Evolutionary conservation across 2,329 filamentous ascomycete genomes (phyloP).

Genomic region (Corinectria fuckeliana): DNA sequence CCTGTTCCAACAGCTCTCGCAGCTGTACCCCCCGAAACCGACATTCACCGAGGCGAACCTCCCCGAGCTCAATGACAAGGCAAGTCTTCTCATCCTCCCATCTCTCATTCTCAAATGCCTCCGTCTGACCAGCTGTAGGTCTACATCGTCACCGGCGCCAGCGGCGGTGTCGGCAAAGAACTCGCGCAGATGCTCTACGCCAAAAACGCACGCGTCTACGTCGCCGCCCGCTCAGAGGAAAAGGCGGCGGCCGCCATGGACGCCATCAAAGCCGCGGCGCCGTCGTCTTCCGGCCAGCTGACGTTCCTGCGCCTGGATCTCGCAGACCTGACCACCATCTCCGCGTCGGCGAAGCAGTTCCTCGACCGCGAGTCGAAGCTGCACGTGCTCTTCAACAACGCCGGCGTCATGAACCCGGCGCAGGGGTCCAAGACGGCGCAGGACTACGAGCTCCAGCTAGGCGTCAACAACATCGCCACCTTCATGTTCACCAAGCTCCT

Average conservation of each 20-base stretch:
- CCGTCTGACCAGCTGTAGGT: slow-evolving; percentile 41
- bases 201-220: slow-evolving; percentile 60
- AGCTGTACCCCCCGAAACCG: background rate
- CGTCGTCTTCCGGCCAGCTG: slow-evolving; percentile 47
- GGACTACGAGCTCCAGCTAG: slow-evolving; percentile 50
- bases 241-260: slow-evolving; percentile 53
- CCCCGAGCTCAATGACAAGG: slow-evolving; percentile 9
- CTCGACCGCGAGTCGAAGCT: slow-evolving; percentile 35
- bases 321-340: slow-evolving; percentile 29
- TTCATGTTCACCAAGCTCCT: slow-evolving; percentile 49
- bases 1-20: background rate
- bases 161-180: slow-evolving; percentile 55
- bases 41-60: slow-evolving; percentile 12
- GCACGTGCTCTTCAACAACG: slow-evolving; percentile 51
- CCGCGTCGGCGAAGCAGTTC: slow-evolving; percentile 36
- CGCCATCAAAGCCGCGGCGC: slow-evolving; percentile 44
- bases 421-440: slow-evolving; percentile 46
- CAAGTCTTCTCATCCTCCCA: too few species aligned
- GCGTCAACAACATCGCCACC: slow-evolving; percentile 49
- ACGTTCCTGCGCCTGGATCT: slow-evolving; percentile 52
- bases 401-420: slow-evolving; percentile 49
- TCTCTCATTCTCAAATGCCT: background rate
- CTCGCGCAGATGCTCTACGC: slow-evolving; percentile 59
- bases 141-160: slow-evolving; percentile 55
- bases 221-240: slow-evolving; percentile 53